A percentile compares a stretch with the other conserved stretches of the same genome.
Conservation (phyloP, 2,329 filamentous ascomycete genomes). For the Scedosporium aurantiacum region DNA sequence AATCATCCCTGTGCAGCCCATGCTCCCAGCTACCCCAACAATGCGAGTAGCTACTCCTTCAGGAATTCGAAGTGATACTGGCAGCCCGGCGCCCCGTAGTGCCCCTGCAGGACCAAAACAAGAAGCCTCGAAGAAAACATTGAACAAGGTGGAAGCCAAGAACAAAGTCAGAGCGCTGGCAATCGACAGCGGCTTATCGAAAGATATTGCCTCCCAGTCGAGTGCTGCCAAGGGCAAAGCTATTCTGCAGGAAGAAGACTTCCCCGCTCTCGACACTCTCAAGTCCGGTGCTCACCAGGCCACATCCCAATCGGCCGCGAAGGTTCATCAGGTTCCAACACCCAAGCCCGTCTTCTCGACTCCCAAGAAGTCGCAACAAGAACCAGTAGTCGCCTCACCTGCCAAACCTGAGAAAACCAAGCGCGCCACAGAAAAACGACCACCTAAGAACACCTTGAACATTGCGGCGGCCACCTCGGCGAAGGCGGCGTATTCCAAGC, state of each 20-base stretch:
- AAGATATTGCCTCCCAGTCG: conserved; percentile 32
- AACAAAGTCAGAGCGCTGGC: conserved; percentile 34
- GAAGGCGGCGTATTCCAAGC: conserved; percentile 22
- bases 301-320: conserved; percentile 22
- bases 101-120: conserved; percentile 4
- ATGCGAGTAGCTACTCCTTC: not conserved
- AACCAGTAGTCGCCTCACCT: not conserved
- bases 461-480: conserved; percentile 32
- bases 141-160: conserved; percentile 24
- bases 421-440: conserved; percentile 24
- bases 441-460: conserved; percentile 32
- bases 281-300: conserved; percentile 24
- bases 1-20: not conserved
- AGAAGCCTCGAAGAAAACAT: conserved; percentile 13
- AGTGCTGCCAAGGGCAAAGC: conserved; percentile 18
- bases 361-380: conserved; percentile 18
- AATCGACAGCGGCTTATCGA: conserved; percentile 33
- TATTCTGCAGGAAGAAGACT: conserved; percentile 49
- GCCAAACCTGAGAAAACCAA: not conserved
- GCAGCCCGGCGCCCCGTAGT: not conserved
- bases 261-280: conserved; percentile 44
- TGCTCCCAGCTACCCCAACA: not conserved
- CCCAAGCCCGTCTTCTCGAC: conserved; percentile 16
- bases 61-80: not conserved
- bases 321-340: conserved; percentile 22